Percentiles rank a stretch among this genome's conserved stretches.
These are phyloP conservation scores for Phytophthora lateralis DNA, from an alignment of 352 stramenopile species.

Conservation along the genomic window DNA sequence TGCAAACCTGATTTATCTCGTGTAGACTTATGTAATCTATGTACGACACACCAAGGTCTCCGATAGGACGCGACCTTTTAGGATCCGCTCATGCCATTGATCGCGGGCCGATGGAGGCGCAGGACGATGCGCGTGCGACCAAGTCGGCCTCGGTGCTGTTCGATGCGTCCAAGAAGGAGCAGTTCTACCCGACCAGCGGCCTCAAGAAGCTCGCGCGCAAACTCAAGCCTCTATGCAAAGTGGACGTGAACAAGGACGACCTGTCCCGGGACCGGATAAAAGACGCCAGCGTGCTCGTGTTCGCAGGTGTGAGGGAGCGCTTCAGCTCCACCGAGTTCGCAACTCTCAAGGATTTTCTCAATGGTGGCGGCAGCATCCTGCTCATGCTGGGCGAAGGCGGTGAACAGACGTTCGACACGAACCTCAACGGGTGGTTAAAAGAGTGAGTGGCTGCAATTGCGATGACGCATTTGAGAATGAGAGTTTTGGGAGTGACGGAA, in stretches of 20 bases:
- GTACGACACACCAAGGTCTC: not conserved
- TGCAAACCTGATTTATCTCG: constrained; percentile 10
- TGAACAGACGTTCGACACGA: constrained; percentile 90
- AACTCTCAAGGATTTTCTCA: constrained; percentile 90
- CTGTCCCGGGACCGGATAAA: constrained; percentile 89
- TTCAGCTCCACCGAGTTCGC: constrained; percentile 90
- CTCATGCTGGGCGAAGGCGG: constrained; percentile 93
- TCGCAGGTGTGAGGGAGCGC: constrained; percentile 88
- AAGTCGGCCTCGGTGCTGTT: constrained; percentile 78
- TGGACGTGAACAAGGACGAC: constrained; percentile 95
- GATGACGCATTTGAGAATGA: not conserved
- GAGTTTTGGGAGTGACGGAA: not conserved
- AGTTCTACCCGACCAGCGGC: constrained; percentile 88
- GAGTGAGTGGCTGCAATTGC: constrained; percentile 58
- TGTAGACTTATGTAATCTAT: not conserved
- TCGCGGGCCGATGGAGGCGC: constrained; percentile 29
- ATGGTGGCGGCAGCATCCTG: constrained; percentile 88
- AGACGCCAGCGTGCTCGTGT: constrained; percentile 88
- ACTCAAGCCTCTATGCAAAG: constrained; percentile 89
- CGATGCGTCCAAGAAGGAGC: constrained; percentile 94
- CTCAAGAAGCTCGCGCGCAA: constrained; percentile 95
- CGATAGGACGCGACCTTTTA: constrained; percentile 31
- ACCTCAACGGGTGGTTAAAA: constrained; percentile 95
- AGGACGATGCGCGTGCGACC: constrained; percentile 23
- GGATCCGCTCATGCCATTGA: constrained; percentile 18